These are phyloP conservation scores for Mycena kentingensis DNA, from an alignment of 768 basidiomycete species.

Conservation along the genomic window DNA sequence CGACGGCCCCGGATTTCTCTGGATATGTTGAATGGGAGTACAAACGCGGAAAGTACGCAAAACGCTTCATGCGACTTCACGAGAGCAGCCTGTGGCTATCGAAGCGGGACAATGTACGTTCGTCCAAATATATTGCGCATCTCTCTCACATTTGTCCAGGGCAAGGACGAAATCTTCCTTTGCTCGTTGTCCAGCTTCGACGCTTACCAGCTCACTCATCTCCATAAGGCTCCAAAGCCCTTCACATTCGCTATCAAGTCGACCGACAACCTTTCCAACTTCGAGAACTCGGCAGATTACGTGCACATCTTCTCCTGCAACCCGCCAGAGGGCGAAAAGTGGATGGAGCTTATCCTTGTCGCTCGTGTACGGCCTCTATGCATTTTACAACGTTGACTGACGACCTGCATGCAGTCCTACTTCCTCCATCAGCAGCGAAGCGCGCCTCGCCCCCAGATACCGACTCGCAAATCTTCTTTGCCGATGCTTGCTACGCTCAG, in stretches of 20 bases:
- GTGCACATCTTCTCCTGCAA: slow-evolving; percentile 83
- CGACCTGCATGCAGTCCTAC: too few species aligned
- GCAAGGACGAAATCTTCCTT: slow-evolving; percentile 79
- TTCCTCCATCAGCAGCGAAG: too few species aligned
- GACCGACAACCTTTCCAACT: slow-evolving; percentile 80
- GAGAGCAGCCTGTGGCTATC: slow-evolving; percentile 86
- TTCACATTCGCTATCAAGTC: slow-evolving; percentile 89
- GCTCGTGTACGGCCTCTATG: slow-evolving; percentile 86
- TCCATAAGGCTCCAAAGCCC: slow-evolving; percentile 79
- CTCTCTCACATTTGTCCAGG: slow-evolving; percentile 43
- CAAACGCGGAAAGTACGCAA: slow-evolving; percentile 94
- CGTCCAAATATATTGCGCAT: slow-evolving; percentile 1
- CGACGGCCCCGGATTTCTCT: slow-evolving; percentile 47
- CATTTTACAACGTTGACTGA: too few species aligned
- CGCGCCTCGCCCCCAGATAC: too few species aligned
- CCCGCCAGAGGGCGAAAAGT: slow-evolving; percentile 68
- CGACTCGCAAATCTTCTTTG: too few species aligned
- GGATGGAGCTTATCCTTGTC: slow-evolving; percentile 80
- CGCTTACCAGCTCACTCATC: slow-evolving; percentile 75
- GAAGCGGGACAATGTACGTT: slow-evolving; percentile 82
- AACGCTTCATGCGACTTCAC: slow-evolving; percentile 84
- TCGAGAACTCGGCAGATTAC: slow-evolving; percentile 88
- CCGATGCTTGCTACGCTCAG: too few species aligned
- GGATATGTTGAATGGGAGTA: slow-evolving; percentile 86
- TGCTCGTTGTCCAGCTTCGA: slow-evolving; percentile 91